A percentile compares a stretch with the other conserved stretches of the same genome.
These are phyloP conservation scores for Xylaria multiplex DNA, from an alignment of 2,329 filamentous ascomycete genomes.

Conservation along the genomic window DNA sequence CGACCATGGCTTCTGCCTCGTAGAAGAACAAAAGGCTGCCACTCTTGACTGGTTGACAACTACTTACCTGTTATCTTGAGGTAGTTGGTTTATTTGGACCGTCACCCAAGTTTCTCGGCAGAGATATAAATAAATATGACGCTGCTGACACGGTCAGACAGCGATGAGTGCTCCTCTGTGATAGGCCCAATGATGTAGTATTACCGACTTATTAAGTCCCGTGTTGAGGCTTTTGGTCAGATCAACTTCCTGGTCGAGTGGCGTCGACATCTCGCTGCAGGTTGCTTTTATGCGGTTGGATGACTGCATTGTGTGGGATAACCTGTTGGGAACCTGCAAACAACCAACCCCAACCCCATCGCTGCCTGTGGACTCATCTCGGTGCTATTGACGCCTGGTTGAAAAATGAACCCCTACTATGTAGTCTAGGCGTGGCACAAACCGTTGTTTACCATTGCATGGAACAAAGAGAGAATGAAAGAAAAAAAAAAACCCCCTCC, in stretches of 20 bases:
- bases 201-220: slow-evolving; percentile 28
- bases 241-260: slow-evolving; percentile 27
- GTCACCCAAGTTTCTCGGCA: slow-evolving; percentile 13
- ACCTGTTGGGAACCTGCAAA: slow-evolving; percentile 12
- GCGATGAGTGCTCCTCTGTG: slow-evolving; percentile 21
- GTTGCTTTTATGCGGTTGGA: slow-evolving; percentile 15
- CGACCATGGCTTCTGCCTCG: slow-evolving; percentile 1
- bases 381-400: not conserved
- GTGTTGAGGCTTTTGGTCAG: slow-evolving; percentile 30
- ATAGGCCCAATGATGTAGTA: slow-evolving; percentile 27
- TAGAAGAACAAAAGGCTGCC: slow-evolving; percentile 16
- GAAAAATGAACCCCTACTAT: not conserved
- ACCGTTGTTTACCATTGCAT: not conserved
- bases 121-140: slow-evolving; percentile 38
- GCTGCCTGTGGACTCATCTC: slow-evolving; percentile 1
- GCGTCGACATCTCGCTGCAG: slow-evolving; percentile 23
- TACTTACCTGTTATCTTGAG: not conserved
- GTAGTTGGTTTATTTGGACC: slow-evolving; percentile 2
- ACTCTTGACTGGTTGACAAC: not conserved
- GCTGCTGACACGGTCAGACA: slow-evolving; percentile 29
- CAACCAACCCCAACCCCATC: not conserved
- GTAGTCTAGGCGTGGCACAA: not conserved
- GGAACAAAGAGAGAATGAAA: not conserved
- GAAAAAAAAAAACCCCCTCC: no score
- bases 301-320: slow-evolving; percentile 20